A percentile compares a stretch with the other conserved stretches of the same genome.
Conservation (phyloP, 2,329 filamentous ascomycete genomes). For the Epichloe elymi region DNA sequence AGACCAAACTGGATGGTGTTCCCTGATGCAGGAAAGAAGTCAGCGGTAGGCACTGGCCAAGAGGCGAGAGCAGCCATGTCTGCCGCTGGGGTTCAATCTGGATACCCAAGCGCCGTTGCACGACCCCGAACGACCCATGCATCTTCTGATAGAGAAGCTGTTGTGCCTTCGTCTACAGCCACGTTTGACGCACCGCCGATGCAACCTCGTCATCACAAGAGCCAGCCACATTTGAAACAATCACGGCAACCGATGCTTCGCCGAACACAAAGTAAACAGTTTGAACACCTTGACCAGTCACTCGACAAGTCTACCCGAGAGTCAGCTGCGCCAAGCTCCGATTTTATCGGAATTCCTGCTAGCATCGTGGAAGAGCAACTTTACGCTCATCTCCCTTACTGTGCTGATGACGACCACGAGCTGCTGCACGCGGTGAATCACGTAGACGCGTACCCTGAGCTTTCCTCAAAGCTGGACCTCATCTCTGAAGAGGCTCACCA, state of each 20-base stretch:
- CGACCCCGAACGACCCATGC: conserved; percentile 1
- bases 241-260: conserved; percentile 26
- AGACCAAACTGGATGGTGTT: neutral
- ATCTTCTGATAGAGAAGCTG: conserved; percentile 3
- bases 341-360: conserved; percentile 8
- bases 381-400: conserved; percentile 14
- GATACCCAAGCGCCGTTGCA: neutral
- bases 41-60: conserved; percentile 5
- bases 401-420: conserved; percentile 12
- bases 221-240: conserved; percentile 37
- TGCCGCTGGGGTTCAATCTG: neutral
- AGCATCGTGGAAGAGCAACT: conserved; percentile 5
- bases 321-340: neutral
- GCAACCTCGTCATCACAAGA: conserved; percentile 37
- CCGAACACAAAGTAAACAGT: conserved; percentile 31
- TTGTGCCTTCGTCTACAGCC: conserved; percentile 1
- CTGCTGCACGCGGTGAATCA: conserved; percentile 12
- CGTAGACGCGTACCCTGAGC: conserved; percentile 12
- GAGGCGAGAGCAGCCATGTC: conserved; percentile 6
- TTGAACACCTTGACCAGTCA: conserved; percentile 14
- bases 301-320: conserved; percentile 1
- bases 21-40: conserved; percentile 11
- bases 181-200: conserved; percentile 13
- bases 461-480: conserved; percentile 16
- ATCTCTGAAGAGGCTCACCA: conserved; percentile 18